Base-by-base conservation (phyloP, 306 rosid species). In the Hippophae gyantsensis region DNA sequence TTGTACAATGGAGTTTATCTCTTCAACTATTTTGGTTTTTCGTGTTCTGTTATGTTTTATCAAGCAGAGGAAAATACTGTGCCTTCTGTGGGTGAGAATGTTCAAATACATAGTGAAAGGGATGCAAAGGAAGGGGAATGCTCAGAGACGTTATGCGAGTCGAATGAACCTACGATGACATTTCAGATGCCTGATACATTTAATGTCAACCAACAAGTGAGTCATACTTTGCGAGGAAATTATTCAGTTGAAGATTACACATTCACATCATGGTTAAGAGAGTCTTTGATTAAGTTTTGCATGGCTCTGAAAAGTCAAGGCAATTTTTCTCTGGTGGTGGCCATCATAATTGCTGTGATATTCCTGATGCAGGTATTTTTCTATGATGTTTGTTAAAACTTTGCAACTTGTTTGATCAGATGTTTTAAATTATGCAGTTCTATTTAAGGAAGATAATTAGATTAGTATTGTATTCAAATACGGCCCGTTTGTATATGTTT, bases 311-410 rank as follows among this genome's bases (percentile, higher is more conserved):
- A 66, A 67, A 93, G 72, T 80, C 95, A 77, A 59, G 81, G 80
- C 74, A 75, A 84, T 76, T 83, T 84, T 63, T 72, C 89, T 5
- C 56, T 80, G 46, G 73, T 81, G 53, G 77, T 84, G 13, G 76
- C 77, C 45, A 65, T 80, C 65, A 71, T 83, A 57, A 78, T 93
- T 60, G 81, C 80, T 1, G 79, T 88, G 80, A 80, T 93, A 74
- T 82, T 93, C 79, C 66, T 88, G 70, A 93, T 88, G 93, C 99
- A 93, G 97, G 99, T 86, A 72, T 45, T 73, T 55, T 47, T 56
- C 67, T 50, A 59, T 27, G 58, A 25, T 40, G 46, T 72, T 13
- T 49, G 54, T 76, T 13, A 56, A 18, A 49, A 53, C 46, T 63
- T 13, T 42, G n/a, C 48, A 43, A 45, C 52, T 9, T 48, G 9